phyloP scores from a whole-genome alignment of 805 yeast species.

The Candida sanyiensis region DNA sequence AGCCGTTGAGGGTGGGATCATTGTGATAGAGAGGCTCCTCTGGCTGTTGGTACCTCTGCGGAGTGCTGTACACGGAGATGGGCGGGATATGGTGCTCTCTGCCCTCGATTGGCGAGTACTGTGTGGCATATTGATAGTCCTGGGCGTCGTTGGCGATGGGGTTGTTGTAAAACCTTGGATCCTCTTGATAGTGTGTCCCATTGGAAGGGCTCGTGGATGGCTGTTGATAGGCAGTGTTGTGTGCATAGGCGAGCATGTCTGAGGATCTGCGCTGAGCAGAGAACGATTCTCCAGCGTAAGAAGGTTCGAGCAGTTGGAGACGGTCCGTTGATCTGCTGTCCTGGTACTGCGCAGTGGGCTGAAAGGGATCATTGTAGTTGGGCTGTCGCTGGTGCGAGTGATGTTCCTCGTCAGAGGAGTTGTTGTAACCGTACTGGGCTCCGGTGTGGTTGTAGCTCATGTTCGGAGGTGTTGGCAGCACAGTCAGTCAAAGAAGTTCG shows the following conservation, averaged over 20 bases:
- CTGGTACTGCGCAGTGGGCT: constrained; percentile 5
- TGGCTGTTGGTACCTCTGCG: constrained; percentile 1
- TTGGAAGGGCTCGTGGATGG: neutral
- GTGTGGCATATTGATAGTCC: constrained; percentile 12
- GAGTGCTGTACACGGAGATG: constrained; percentile 7
- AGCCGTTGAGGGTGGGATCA: constrained; percentile 6
- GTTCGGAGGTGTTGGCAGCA: too few species aligned
- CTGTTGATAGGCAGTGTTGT: neutral
- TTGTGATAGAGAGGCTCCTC: constrained; percentile 4
- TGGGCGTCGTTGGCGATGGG: constrained; percentile 5
- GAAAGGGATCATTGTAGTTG: constrained; percentile 13
- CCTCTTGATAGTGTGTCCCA: neutral
- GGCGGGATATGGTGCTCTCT: constrained; percentile 15
- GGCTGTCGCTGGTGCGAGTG: constrained; percentile 8
- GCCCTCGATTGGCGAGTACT: constrained; percentile 24
- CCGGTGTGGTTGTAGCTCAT: constrained; percentile 14
- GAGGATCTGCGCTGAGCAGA: constrained; percentile 15
- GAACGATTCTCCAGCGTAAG: constrained; percentile 13
- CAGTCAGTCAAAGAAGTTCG: too few species aligned
- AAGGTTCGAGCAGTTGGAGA: constrained; percentile 15
- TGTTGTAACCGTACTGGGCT: constrained; percentile 6
- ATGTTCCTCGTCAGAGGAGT: constrained; percentile 5
- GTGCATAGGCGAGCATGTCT: constrained; percentile 6
- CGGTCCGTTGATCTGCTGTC: constrained; percentile 17
- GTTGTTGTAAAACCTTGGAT: constrained; percentile 8